Base-by-base conservation (phyloP, 768 basidiomycete genomes). In the Pisolithus marmoratus region DNA sequence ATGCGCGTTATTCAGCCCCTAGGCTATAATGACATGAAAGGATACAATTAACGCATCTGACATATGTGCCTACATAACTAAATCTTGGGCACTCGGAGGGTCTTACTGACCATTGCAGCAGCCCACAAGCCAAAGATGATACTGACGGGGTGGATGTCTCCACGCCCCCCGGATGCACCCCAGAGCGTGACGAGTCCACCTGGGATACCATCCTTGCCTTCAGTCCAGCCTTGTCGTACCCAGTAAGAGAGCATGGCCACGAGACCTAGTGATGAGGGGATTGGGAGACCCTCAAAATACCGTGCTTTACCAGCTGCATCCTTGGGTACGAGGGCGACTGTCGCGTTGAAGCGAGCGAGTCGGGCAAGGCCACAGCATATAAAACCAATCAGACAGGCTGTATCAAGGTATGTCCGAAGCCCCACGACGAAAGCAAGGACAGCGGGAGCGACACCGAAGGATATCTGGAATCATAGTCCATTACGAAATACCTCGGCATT, bases 281-380 rank as follows among this genome's bases (percentile, higher is more conserved):
- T 98, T 23, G 96, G 96, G 20, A 99, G 81, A 5, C 96, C 96
- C 71, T 98, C 96, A 66, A 98, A 99, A 74, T 94, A 98, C 62
- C 85, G 85, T 15, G 89, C 78, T 67, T 97, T 98, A 52, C 96
- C 95, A 27, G 77, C 77, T 7, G 68, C 71, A 64, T 94, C 89
- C 68, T 94, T 94, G 2, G 95, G 95, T 23, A 96, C 78, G 40
- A 92, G 74, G 3, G 96, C 96, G 52, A 96, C 95, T 0, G 96
- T 99, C 8, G 95, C 96, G 69, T 99, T 99, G 79, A 97, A 99
- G 38, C 96, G 85, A 9, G 96, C 96, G 31, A 99, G 85, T 46
- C 96, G 87, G 19, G 96, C 96, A 48, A 99, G 82, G 34, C 96
- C 96, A 71, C 87, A 91, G 64, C 95, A 97, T 60, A 96, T 92